phyloP scores from a whole-genome alignment of 345 rosid species.

The Populus simonii region DNA sequence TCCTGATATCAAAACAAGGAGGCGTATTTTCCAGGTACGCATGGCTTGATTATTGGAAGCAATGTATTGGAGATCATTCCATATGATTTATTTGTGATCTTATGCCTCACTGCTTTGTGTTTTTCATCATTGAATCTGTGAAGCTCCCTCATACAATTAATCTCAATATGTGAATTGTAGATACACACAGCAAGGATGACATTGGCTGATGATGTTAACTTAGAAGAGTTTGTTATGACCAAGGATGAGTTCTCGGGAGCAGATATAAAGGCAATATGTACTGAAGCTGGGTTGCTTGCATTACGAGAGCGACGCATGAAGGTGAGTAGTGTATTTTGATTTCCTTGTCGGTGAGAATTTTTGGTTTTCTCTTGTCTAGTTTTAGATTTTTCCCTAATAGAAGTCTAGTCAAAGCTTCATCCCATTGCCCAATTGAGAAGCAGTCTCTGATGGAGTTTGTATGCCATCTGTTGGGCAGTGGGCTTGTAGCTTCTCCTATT shows the following conservation, averaged over 20 bases:
- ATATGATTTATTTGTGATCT: not conserved
- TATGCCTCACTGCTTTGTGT: not conserved
- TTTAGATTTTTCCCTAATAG: not conserved
- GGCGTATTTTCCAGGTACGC: constrained; percentile 90
- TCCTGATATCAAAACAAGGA: constrained; percentile 96
- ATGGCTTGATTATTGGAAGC: not conserved
- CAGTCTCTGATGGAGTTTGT: not conserved
- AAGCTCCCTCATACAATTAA: not conserved
- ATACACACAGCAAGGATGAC: constrained; percentile 98
- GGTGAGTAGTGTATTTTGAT: constrained; percentile 39
- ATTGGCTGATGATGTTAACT: constrained; percentile 89
- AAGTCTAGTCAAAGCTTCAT: not conserved
- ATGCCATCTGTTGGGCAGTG: not conserved
- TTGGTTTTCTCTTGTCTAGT: not conserved
- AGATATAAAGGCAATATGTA: constrained; percentile 94
- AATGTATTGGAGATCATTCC: not conserved
- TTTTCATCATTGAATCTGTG: not conserved
- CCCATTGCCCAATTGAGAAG: not conserved
- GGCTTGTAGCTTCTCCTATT: not conserved
- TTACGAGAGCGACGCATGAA: constrained; percentile 95
- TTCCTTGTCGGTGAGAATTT: not conserved
- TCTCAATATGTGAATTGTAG: constrained; percentile 27
- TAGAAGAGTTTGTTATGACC: constrained; percentile 98
- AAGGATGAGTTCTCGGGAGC: constrained; percentile 99
- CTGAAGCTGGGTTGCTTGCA: constrained; percentile 97